Base-by-base conservation (phyloP, 805 yeast genomes). In the Candida nemodendra region DNA sequence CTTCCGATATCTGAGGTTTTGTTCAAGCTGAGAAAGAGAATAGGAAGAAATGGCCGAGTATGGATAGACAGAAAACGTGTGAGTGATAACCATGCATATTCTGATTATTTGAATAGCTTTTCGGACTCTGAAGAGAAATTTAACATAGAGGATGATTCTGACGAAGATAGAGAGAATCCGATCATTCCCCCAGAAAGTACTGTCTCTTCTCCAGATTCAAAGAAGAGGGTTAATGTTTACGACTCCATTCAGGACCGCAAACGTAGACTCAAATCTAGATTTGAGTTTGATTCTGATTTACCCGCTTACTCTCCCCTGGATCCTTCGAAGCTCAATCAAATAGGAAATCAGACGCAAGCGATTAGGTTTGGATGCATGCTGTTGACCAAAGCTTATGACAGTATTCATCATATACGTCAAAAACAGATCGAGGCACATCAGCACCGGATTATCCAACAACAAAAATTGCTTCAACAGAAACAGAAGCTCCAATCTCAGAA, bases 311-410 rank as follows among this genome's bases (percentile, higher is more conserved):
- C 66, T 28, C 84, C 83, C 24, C 69, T 86, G 42, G 96, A 88
- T 59, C 96, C 97, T 0, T 80, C 95, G 0, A 73, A 76, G 38
- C 70, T 90, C 51, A 90, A 90, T 56, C 83, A 84, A 46, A 87
- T 90, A 28, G 77, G 88, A 11, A 82, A 82, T 37, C 91, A 81
- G 35, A 89, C 96, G 1, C 97, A 90, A 62, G 81, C 85, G 1
- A 85, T 91, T 21, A 70, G 97, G 42, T 90, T 90, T 63, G 96
- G 96, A 7, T 78, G 95, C 5, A 89, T 89, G 96, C 64, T 91
- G 22, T 69, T 89, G 28, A 78, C 93, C 4, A 91, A 90, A 60
- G 81, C 96, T 0, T 85, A 85, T 56, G 96, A 89, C 37, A 87
- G 51, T 88, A 89, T 56, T 83, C 90, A 15, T 79, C 85, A 38